phyloP scores from a whole-genome alignment of 371 early-diverging fungal species.

The Zychaea mexicana region DNA sequence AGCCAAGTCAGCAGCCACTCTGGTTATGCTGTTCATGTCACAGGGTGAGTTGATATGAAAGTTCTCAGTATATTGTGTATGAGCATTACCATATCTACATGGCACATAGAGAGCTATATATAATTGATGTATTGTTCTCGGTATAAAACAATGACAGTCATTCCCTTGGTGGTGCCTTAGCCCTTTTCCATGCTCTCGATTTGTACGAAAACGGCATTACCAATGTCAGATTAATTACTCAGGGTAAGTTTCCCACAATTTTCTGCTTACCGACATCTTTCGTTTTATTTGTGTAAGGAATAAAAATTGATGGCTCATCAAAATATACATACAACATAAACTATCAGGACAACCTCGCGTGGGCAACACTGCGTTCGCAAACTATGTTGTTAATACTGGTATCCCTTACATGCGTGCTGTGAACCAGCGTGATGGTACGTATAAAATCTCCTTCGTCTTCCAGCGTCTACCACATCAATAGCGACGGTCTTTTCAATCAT shows the following conservation, averaged over 20 bases:
- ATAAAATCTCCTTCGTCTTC: neutral
- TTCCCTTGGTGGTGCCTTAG: conserved; percentile 24
- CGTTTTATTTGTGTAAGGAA: too few relatives aligned
- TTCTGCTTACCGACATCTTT: too few relatives aligned
- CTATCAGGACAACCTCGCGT: conserved; percentile 21
- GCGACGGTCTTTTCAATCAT: too few relatives aligned
- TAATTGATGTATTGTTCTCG: too few relatives aligned
- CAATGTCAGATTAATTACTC: neutral
- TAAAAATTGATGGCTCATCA: too few relatives aligned
- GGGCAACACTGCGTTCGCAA: conserved; percentile 22
- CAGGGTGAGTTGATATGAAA: too few relatives aligned
- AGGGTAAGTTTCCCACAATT: neutral
- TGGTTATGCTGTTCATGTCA: conserved; percentile 19
- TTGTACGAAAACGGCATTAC: conserved; percentile 18
- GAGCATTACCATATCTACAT: neutral
- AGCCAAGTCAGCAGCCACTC: conserved; percentile 13
- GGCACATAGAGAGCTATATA: too few relatives aligned
- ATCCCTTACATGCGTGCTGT: conserved; percentile 17
- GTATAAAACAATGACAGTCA: too few relatives aligned
- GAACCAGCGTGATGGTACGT: conserved; percentile 23
- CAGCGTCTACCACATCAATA: neutral
- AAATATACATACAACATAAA: too few relatives aligned
- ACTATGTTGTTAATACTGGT: conserved; percentile 18
- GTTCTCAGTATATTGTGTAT: too few relatives aligned
- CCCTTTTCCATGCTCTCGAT: conserved; percentile 19